Evolutionary conservation across 768 basidiomycete species (phyloP), one percentile per base, ranked within the genome.

Genomic region (Sporobolomyces phaffii): DNA sequence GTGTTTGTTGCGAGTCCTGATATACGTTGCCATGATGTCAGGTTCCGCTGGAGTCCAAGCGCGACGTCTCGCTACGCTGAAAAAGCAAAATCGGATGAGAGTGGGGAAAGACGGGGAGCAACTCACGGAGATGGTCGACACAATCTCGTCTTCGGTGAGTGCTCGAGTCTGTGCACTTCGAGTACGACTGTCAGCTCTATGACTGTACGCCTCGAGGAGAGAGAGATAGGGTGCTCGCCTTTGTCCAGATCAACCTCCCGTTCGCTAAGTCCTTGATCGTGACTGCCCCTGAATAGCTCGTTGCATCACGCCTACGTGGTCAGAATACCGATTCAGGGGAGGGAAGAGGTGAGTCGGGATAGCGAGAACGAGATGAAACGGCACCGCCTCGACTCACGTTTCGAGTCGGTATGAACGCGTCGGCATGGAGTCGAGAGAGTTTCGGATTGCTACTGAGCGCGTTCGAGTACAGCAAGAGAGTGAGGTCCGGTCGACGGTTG

Each of bases 1-100:
- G 58, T 3, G 22, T 9, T 45, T 54, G 64, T 2, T 60, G 44
- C 10, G 64, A 60, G 64, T 65, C 64, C 64, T 65, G 52, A 18
- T 22, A n/a, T n/a, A n/a, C n/a, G n/a, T n/a, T n/a, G n/a, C n/a
- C n/a, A n/a, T n/a, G n/a, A n/a, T n/a, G n/a, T n/a, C n/a, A n/a
- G n/a, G n/a, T n/a, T n/a, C n/a, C n/a, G n/a, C n/a, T n/a, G n/a
- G n/a, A n/a, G n/a, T 24, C 38, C 38, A 38, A 38, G 10, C 38
- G 17, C 38, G 38, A 38, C 43, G 15, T 44, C 38, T 38, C 38
- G 38, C 17, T 17, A 38, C 10, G n/a, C n/a, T n/a, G n/a, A n/a
- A n/a, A n/a, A n/a, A n/a, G n/a, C n/a, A n/a, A n/a, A n/a, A n/a
- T n/a, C n/a, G n/a, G n/a, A n/a, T n/a, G n/a, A n/a, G n/a, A n/a